Evolutionary conservation across 306 rosid genomes (phyloP), one percentile per base, ranked within the genome.

Genomic region (Fragaria iinumae): DNA sequence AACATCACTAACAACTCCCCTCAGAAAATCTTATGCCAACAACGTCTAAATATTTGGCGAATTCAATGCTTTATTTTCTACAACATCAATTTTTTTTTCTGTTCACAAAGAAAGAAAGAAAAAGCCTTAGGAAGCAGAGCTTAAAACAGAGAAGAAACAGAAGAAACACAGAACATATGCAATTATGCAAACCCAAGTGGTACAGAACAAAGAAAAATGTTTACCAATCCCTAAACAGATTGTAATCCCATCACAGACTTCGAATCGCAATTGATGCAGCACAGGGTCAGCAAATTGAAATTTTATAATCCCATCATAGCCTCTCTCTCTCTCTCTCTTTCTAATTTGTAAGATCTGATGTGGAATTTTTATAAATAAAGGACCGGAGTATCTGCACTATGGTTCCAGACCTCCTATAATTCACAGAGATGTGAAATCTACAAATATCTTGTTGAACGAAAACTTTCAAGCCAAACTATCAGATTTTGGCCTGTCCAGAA

Each of bases 401-500:
- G 88, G 88, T 16, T 84, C 92, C 67, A 80, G 79, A 45, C 90
- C 87, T 39, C 87, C 92, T 3, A 86, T 90, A 73, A 84, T 92
- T 67, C 32, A 29, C 32, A 29, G 32, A 29, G 3, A 29, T 29
- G 32, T 29, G 32, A 2, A 29, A 29, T 29, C 32, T 29, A 80
- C 83, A 57, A 92, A 92, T 89, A 86, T 92, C 72, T 75, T 90
- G 75, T 11, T 92, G 50, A 78, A 82, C 80, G 84, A 80, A 43
- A 84, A 74, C 27, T 52, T 87, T 2, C 73, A 79, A 0, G 90
- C 81, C 2, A 90, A 92, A 84, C 67, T 88, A 62, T 84, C 89
- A 49, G 93, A 92, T 29, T 92, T 88, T 57, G 97, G 97, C 17
- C 60, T 87, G 23, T 86, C 91, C n/a, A 90, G 78, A 83, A 72